Evolutionary conservation across 495 filamentous ascomycete species (phyloP), one percentile per base, ranked within the genome.

Genomic region (Neurospora sp.): DNA sequence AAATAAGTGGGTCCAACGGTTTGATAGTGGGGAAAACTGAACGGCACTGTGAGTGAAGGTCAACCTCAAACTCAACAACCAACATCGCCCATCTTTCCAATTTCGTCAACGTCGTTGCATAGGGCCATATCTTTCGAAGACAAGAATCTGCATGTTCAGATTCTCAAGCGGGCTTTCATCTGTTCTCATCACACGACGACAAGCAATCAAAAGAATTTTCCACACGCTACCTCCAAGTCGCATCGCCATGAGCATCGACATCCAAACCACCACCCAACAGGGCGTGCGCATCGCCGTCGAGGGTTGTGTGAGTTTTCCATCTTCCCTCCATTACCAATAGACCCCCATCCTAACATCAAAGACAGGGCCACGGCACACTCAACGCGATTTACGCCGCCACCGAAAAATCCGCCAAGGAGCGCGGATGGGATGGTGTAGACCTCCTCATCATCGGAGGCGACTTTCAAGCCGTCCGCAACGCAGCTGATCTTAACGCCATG

Each of bases 381-480:
- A 86, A 97, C 76, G 91, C 92, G 35, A 98, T 99, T 72, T 99
- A 99, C 79, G 88, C 91, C 0, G 90, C 92, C 10, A 86, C 96
- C 35, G 82, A 87, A 20, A 83, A 83, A 44, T 82, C 92, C 14
- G 90, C 89, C 77, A 81, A 88, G 62, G 79, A 87, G 66, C 90
- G 91, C 72, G 85, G 87, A 10, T 97, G 93, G 93, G 87, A 91
- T 74, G 87, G 86, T 27, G 88, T 97, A 20, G 94, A 97, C 78
- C 78, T 95, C 9, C 83, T 97, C 66, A 94, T 97, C 77, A 96
- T 97, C 75, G 92, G 93, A 54, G 94, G 94, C 18, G 94, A 97
- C 78, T 97, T 97, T 72, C 77, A 94, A 90, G 90, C 96, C 18
- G 89, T 95, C 42, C 93, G 96, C 71, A 99, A 99, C 82, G 87